Percentiles rank a stretch among this genome's conserved stretches.
These are phyloP conservation scores for Lecanicillium sp. DNA, from an alignment of 2,329 filamentous ascomycete genomes.

Conservation along the genomic window DNA sequence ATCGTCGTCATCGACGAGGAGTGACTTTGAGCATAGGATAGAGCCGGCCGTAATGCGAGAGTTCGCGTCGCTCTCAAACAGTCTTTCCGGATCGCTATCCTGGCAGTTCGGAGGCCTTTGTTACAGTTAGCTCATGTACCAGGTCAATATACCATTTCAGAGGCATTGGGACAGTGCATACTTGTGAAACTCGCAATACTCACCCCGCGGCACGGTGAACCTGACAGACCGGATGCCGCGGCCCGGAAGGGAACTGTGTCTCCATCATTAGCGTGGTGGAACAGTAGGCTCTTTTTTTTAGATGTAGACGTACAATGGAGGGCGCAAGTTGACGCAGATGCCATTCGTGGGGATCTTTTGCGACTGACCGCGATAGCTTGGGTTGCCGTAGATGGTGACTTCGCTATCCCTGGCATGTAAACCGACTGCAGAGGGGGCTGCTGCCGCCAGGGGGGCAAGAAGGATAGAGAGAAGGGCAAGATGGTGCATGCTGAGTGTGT, in stretches of 20 bases:
- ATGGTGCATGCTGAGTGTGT: no score
- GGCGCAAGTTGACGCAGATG: background rate
- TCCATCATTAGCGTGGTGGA: background rate
- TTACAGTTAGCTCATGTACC: background rate
- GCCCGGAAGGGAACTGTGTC: background rate
- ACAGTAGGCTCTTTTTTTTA: background rate
- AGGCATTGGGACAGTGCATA: background rate
- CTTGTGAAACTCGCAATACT: background rate
- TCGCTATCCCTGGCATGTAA: background rate
- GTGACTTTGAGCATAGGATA: background rate
- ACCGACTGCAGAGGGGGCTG: background rate
- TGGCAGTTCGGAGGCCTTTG: background rate
- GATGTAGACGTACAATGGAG: background rate
- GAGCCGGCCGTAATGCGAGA: background rate
- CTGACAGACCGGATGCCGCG: background rate
- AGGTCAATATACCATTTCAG: background rate
- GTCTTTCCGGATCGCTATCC: background rate
- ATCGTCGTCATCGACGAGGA: background rate
- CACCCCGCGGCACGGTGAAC: background rate
- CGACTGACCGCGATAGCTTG: background rate
- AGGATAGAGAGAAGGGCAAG: background rate
- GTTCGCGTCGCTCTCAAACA: background rate
- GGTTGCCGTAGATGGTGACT: background rate
- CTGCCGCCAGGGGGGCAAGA: background rate
- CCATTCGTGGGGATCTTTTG: background rate